phyloP scores from a whole-genome alignment of 2,329 filamentous ascomycete genomes.

The Clarireedia monteithiana region DNA sequence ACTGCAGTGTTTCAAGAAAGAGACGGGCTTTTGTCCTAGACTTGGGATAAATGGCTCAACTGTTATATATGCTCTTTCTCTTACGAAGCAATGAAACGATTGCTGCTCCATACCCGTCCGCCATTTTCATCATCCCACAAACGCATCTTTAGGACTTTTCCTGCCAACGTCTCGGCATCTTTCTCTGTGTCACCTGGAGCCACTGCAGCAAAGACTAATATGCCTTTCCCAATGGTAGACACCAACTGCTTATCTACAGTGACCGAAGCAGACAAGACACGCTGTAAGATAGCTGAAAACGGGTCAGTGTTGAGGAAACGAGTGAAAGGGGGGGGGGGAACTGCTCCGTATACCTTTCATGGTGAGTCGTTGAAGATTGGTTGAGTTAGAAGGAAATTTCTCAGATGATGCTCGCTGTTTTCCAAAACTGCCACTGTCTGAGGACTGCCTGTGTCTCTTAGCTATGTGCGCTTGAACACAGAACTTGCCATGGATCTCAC shows the following conservation, averaged over 20 bases:
- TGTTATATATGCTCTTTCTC: too few species aligned
- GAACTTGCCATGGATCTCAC: too few species aligned
- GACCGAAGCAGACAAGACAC: conserved; percentile 91
- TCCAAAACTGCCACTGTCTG: too few species aligned
- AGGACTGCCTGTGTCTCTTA: background rate
- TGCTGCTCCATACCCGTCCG: conserved; percentile 21
- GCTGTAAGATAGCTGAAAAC: conserved; percentile 73
- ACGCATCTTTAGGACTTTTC: conserved; percentile 81
- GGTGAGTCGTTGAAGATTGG: background rate
- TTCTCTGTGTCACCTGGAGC: conserved; percentile 85
- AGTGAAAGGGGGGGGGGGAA: background rate
- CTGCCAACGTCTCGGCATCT: conserved; percentile 75
- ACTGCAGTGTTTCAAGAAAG: too few species aligned
- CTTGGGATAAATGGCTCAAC: too few species aligned
- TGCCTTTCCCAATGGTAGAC: conserved; percentile 82
- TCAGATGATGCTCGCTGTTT: background rate
- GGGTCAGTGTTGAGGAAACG: conserved; percentile 7
- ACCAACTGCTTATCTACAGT: conserved; percentile 86
- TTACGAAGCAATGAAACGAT: background rate
- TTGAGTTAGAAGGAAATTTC: background rate
- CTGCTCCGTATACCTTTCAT: conserved; percentile 32
- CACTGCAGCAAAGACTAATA: conserved; percentile 87
- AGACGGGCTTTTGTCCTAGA: too few species aligned
- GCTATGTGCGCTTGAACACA: too few species aligned
- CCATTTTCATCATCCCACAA: conserved; percentile 56